Evolutionary conservation across 352 stramenopile species (phyloP).

Genomic region (Phytopythium delawarense): DNA sequence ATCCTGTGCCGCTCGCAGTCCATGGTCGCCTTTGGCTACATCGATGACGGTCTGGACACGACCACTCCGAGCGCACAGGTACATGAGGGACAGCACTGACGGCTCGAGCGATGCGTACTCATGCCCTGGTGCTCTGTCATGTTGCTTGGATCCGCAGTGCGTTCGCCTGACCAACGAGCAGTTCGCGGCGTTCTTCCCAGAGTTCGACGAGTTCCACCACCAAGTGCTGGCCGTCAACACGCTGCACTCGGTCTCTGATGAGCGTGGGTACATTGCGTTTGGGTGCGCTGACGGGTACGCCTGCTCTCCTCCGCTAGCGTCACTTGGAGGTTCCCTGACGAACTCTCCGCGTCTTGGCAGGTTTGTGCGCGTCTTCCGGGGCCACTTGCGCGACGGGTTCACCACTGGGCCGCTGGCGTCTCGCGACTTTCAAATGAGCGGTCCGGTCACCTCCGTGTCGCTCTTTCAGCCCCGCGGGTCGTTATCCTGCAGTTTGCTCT

Average conservation of each 20-base stretch:
- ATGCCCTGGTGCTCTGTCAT: neutral
- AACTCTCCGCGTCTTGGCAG: slow-evolving; percentile 11
- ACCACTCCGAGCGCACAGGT: slow-evolving; percentile 5
- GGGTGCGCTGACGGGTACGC: slow-evolving; percentile 65
- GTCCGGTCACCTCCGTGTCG: slow-evolving; percentile 53
- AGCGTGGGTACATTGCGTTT: slow-evolving; percentile 47
- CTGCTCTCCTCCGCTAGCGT: neutral
- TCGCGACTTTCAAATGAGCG: slow-evolving; percentile 53
- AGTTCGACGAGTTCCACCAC: slow-evolving; percentile 53
- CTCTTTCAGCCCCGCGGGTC: slow-evolving; percentile 32
- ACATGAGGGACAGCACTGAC: neutral
- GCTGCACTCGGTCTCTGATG: slow-evolving; percentile 15
- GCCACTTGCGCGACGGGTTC: slow-evolving; percentile 22
- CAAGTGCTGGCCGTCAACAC: slow-evolving; percentile 50
- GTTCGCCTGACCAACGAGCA: slow-evolving; percentile 52
- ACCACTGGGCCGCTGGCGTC: slow-evolving; percentile 41
- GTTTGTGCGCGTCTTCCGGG: slow-evolving; percentile 47
- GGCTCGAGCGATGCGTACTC: neutral
- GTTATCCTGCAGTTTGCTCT: slow-evolving; percentile 41
- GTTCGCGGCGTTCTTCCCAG: slow-evolving; percentile 65
- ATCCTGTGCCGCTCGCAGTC: slow-evolving; percentile 55
- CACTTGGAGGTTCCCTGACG: neutral
- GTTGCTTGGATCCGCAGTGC: slow-evolving; percentile 13
- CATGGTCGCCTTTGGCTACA: slow-evolving; percentile 59
- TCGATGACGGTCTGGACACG: slow-evolving; percentile 25